Evolutionary conservation across 2,329 filamentous ascomycete genomes (phyloP), one percentile per base, ranked within the genome.

Genomic region (Hymenoscyphus scutula): DNA sequence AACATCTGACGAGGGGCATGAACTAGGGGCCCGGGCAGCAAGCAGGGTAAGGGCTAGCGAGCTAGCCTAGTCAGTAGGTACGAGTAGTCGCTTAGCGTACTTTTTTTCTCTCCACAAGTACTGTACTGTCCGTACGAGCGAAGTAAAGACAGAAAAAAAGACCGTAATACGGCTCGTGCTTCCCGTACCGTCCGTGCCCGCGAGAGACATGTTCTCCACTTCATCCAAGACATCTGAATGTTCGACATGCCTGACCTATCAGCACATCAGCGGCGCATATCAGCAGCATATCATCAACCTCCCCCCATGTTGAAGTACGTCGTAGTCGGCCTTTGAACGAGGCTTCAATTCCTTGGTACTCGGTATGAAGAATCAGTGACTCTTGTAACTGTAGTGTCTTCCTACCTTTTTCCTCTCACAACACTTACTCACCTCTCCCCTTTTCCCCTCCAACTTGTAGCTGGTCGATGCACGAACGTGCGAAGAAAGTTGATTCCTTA

Each of bases 1-100:
- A 48, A 48, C 41, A 48, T 48, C 41, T 48, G 41, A 48, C n/a
- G 41, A 48, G 41, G 41, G n/a, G 19, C n/a, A 48, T 11, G n/a
- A 23, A 41, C 37, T 45, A n/a, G 41, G 15, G 38, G 38, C 38
- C 17, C 17, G 3, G 37, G 37, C 13, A 41, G 37, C n/a, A n/a
- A 15, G 37, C 3, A 38, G 10, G 34, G 34, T 5, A 5, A 38
- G 15, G 38, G 6, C 17, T 17, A n/a, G 15, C 8, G 5, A 5
- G 41, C 7, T 41, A 41, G n/a, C 41, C 38, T 45, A n/a, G n/a
- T 48, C 41, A n/a, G n/a, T n/a, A n/a, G n/a, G n/a, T n/a, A n/a
- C n/a, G n/a, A 5, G 6, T 48, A 10, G n/a, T 48, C 41, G 41
- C 41, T 48, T 48, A 48, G 41, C 41, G 41, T 19, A 45, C 17